phyloP scores from a whole-genome alignment of 1,139 yeast genomes.

The Yamadazyma friedrichii region DNA sequence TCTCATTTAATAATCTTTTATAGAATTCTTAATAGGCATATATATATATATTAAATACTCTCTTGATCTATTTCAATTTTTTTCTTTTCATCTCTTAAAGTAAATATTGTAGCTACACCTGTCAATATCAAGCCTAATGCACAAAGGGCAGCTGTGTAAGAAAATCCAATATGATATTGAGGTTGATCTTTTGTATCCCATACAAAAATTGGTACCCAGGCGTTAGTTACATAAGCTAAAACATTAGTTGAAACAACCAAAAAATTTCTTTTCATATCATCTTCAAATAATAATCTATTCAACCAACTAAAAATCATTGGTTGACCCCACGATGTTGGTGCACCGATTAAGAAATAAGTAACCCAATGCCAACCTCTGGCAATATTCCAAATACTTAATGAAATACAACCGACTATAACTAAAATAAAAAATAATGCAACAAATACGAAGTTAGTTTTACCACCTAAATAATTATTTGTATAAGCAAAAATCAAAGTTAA shows the following conservation, averaged over 20 bases:
- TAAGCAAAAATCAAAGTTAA: slow-evolving; percentile 39
- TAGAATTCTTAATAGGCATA: too few relatives aligned
- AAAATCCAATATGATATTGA: slow-evolving; percentile 46
- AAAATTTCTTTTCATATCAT: slow-evolving; percentile 52
- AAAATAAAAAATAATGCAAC: slow-evolving; percentile 35
- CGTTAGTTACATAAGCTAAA: slow-evolving; percentile 51
- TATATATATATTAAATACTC: neutral
- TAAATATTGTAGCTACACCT: slow-evolving; percentile 26
- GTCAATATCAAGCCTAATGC: slow-evolving; percentile 42
- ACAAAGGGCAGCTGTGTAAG: slow-evolving; percentile 46
- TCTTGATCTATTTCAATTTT: neutral
- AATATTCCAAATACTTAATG: slow-evolving; percentile 46
- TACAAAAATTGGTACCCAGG: slow-evolving; percentile 47
- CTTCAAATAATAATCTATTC: slow-evolving; percentile 42
- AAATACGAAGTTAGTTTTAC: slow-evolving; percentile 36
- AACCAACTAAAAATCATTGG: slow-evolving; percentile 57
- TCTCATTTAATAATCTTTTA: too few relatives aligned
- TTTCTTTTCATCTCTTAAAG: slow-evolving; percentile 29
- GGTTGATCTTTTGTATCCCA: slow-evolving; percentile 55
- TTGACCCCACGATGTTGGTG: slow-evolving; percentile 45
- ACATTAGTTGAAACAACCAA: slow-evolving; percentile 51
- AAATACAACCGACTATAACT: slow-evolving; percentile 40
- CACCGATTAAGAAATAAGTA: slow-evolving; percentile 45
- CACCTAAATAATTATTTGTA: slow-evolving; percentile 44
- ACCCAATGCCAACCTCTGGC: slow-evolving; percentile 50